Conservation (phyloP, 306 rosid genomes). For the Rubus parviflorus region DNA sequence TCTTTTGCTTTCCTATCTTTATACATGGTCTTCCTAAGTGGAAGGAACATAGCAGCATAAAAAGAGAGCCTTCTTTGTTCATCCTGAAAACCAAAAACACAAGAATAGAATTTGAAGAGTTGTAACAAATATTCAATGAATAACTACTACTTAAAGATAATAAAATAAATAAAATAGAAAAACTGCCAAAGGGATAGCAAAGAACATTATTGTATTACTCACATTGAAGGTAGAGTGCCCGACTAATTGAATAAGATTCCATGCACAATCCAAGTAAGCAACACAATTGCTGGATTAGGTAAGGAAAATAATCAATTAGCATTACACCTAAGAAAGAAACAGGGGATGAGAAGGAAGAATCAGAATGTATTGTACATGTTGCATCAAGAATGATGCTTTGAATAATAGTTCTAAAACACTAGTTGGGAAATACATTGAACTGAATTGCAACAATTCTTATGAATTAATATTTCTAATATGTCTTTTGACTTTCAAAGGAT, state of each 20-base stretch:
- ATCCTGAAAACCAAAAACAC: conserved; percentile 46
- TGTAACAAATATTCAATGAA: neutral
- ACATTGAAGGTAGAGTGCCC: conserved; percentile 60
- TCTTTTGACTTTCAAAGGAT: neutral
- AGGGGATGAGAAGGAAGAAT: neutral
- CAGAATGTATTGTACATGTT: neutral
- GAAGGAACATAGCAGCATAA: conserved; percentile 78
- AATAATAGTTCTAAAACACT: neutral
- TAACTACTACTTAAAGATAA: neutral
- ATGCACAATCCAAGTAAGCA: conserved; percentile 53
- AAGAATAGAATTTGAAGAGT: conserved; percentile 13
- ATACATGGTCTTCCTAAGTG: conserved; percentile 58
- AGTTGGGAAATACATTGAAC: neutral
- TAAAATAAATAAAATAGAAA: neutral
- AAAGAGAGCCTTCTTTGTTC: conserved; percentile 74
- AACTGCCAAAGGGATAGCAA: neutral
- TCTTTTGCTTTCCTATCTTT: conserved; percentile 64
- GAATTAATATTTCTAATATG: neutral
- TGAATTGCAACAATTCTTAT: neutral
- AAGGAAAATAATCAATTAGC: neutral
- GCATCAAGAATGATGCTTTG: neutral
- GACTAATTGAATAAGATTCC: conserved; percentile 65
- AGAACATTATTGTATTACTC: conserved; percentile 28
- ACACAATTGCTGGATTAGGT: conserved; percentile 55
- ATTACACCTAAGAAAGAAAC: neutral